Conservation (phyloP, 331 rosid species). For the Erythrophleum ivorense region DNA sequence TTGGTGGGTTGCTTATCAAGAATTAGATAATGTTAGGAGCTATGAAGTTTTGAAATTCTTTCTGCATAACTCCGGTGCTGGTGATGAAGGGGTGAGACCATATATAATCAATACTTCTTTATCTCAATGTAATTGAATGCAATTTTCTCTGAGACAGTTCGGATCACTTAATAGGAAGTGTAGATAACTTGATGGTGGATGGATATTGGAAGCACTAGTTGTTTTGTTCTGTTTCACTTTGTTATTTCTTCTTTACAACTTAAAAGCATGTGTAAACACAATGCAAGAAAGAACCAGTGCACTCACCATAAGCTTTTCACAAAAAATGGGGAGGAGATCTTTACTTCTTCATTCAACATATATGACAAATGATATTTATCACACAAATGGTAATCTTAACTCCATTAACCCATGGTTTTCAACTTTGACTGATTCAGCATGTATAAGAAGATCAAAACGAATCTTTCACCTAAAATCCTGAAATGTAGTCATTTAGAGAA, state of each 20-base stretch:
- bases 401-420: background rate
- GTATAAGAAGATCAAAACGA: background rate
- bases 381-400: background rate
- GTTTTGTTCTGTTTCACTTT: background rate
- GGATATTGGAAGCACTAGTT: background rate
- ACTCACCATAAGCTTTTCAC: background rate
- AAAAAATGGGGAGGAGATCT: background rate
- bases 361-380: background rate
- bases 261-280: background rate
- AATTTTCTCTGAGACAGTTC: background rate
- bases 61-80: background rate
- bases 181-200: background rate
- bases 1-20: background rate
- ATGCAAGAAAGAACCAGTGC: background rate
- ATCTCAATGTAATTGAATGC: background rate
- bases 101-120: background rate
- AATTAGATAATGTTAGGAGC: background rate
- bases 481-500: constrained; percentile 41
- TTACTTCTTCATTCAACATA: background rate
- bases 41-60: background rate
- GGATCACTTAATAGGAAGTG: background rate
- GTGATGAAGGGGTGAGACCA: background rate
- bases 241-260: background rate
- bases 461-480: constrained; percentile 1
- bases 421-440: background rate